phyloP scores from a whole-genome alignment of 768 basidiomycete genomes.

The Psilocybe azurescens region DNA sequence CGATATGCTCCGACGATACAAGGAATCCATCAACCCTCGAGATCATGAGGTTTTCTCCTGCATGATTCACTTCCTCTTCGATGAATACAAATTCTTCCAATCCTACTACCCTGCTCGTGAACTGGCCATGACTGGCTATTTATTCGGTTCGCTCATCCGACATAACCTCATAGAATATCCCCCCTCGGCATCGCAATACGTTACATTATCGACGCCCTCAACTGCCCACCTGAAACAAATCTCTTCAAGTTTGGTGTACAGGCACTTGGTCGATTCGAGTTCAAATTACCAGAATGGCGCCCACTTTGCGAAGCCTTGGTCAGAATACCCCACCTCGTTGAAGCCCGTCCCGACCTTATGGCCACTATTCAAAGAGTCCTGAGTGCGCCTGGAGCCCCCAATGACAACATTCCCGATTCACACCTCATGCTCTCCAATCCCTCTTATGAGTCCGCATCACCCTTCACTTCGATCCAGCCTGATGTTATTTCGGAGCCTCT shows the following conservation, averaged over 20 bases:
- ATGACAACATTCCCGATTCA: conserved; percentile 45
- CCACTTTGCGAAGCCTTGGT: conserved; percentile 90
- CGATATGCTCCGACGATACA: conserved; percentile 82
- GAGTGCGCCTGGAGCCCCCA: conserved; percentile 50
- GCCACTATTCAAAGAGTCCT: conserved; percentile 75
- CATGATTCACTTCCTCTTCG: conserved; percentile 99
- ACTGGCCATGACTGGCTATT: conserved; percentile 92
- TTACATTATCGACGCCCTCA: conserved; percentile 93
- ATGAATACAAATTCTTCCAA: conserved; percentile 99
- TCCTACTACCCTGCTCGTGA: conserved; percentile 94
- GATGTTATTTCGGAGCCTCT: conserved; percentile 68
- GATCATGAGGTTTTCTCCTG: conserved; percentile 99
- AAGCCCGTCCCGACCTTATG: conserved; percentile 83
- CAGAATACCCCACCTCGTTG: conserved; percentile 84
- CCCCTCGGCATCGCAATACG: conserved; percentile 94
- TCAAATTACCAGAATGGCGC: conserved; percentile 88
- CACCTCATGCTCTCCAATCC: conserved; percentile 33
- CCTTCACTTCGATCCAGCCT: conserved; percentile 80
- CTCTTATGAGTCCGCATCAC: conserved; percentile 28
- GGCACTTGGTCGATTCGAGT: conserved; percentile 88
- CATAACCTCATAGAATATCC: conserved; percentile 92
- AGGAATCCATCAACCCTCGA: conserved; percentile 78
- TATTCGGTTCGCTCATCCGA: conserved; percentile 96
- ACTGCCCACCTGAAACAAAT: conserved; percentile 89
- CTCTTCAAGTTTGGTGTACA: conserved; percentile 95